phyloP scores from a whole-genome alignment of 192 early-diverging fungal species.

The Rhizoclosmatium sp. region DNA sequence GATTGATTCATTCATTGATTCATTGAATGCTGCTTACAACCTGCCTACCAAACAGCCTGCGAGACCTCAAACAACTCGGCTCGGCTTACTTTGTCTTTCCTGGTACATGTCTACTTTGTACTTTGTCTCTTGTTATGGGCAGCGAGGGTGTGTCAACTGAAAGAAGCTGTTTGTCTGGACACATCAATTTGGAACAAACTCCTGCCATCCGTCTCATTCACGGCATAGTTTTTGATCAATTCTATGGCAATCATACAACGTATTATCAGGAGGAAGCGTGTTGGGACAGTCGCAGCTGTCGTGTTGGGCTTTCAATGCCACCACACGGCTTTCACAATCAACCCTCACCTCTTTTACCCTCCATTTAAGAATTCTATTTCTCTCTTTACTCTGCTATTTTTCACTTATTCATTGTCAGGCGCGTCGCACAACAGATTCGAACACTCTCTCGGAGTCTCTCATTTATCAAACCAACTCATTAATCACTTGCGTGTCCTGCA shows the following conservation, averaged over 20 bases:
- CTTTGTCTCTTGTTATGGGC: neutral
- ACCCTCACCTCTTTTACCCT: too few species aligned
- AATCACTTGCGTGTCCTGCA: slow-evolving; percentile 74
- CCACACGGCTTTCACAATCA: neutral
- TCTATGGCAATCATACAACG: neutral
- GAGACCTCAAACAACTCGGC: slow-evolving; percentile 92
- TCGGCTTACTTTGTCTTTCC: slow-evolving; percentile 90
- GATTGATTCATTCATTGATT: neutral
- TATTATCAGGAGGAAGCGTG: too few species aligned
- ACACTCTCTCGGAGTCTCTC: slow-evolving; percentile 89
- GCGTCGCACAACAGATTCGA: slow-evolving; percentile 97
- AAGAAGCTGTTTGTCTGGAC: too few species aligned
- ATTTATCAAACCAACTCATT: slow-evolving; percentile 80
- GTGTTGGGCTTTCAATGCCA: neutral
- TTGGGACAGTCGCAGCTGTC: too few species aligned
- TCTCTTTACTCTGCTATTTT: neutral
- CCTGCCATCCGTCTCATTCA: neutral
- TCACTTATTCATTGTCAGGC: slow-evolving; percentile 52
- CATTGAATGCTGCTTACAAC: neutral
- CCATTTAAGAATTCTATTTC: too few species aligned
- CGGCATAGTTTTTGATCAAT: neutral
- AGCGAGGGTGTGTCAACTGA: too few species aligned
- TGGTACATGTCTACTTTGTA: slow-evolving; percentile 23
- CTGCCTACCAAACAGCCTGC: slow-evolving; percentile 55
- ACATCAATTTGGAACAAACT: too few species aligned